These are phyloP conservation scores for Hemileccinum impolitum DNA, from an alignment of 768 basidiomycete species.

Conservation along the genomic window DNA sequence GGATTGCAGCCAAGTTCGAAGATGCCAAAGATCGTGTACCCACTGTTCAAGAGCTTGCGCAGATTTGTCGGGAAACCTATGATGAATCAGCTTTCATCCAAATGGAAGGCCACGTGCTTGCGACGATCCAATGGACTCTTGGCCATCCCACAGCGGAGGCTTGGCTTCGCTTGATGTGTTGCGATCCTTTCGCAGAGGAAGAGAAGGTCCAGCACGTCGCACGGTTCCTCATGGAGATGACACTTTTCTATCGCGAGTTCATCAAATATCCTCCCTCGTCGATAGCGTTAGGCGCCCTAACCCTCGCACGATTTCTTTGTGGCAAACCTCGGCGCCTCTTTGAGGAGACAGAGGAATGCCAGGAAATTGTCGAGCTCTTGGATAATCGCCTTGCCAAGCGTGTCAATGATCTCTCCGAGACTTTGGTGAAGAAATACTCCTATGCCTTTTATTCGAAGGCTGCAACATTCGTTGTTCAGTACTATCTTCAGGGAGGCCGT, in stretches of 20 bases:
- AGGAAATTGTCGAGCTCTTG: constrained; percentile 81
- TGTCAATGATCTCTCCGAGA: constrained; percentile 91
- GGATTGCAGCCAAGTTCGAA: constrained; percentile 99
- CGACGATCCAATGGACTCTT: constrained; percentile 94
- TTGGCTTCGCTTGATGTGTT: constrained; percentile 87
- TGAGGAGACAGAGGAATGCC: constrained; percentile 81
- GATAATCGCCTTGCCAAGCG: constrained; percentile 84
- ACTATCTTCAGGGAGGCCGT: constrained; percentile 85
- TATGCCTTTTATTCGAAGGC: constrained; percentile 96
- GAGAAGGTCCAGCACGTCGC: constrained; percentile 92
- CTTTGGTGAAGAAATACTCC: constrained; percentile 97
- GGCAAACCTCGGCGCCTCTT: constrained; percentile 72
- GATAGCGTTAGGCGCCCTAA: constrained; percentile 86
- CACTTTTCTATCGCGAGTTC: constrained; percentile 96
- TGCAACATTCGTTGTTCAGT: constrained; percentile 89
- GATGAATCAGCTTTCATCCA: constrained; percentile 98
- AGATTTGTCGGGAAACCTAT: constrained; percentile 95
- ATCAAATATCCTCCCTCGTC: constrained; percentile 80
- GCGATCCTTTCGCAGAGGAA: constrained; percentile 74
- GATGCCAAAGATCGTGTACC: constrained; percentile 98
- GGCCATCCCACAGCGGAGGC: constrained; percentile 98
- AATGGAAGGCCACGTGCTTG: constrained; percentile 97
- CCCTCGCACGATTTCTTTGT: constrained; percentile 85
- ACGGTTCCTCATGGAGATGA: constrained; percentile 98
- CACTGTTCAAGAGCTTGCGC: constrained; percentile 88